These are phyloP conservation scores for Globisporangium camurandrum DNA, from an alignment of 352 stramenopile genomes.

Conservation along the genomic window DNA sequence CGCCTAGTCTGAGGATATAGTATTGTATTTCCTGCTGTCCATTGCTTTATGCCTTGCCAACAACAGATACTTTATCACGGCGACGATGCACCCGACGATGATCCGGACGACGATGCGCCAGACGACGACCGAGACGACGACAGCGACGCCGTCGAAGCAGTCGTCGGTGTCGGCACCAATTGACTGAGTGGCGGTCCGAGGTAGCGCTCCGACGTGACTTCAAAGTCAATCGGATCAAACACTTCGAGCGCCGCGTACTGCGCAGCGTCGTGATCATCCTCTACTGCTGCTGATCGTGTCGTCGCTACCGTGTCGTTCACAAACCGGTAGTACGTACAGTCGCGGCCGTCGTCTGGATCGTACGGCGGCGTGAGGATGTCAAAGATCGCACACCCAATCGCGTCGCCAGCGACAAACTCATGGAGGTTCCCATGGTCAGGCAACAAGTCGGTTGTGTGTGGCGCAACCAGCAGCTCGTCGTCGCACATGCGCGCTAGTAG, in stretches of 20 bases:
- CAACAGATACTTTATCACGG: conserved; percentile 4
- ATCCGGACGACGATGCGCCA: background rate
- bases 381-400: conserved; percentile 75
- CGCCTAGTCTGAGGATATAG: too few relatives aligned
- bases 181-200: conserved; percentile 25
- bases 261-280: too few relatives aligned
- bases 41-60: too few relatives aligned
- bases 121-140: conserved; percentile 9
- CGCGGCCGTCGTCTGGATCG: conserved; percentile 45
- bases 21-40: too few relatives aligned
- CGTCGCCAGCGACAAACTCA: conserved; percentile 59
- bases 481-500: conserved; percentile 31
- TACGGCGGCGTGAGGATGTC: conserved; percentile 86
- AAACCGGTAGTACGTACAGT: conserved; percentile 72
- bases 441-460: conserved; percentile 61
- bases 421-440: conserved; percentile 71
- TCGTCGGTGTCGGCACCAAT: too few relatives aligned
- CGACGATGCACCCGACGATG: too few relatives aligned
- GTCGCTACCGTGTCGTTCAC: conserved; percentile 16
- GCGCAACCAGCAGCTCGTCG: conserved; percentile 36
- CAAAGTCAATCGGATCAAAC: conserved; percentile 46
- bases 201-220: conserved; percentile 43
- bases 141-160: background rate
- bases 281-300: too few relatives aligned
- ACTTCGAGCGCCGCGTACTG: conserved; percentile 30